Base-by-base conservation (phyloP, 768 basidiomycete species). In the Gelatoporia subvermispora region DNA sequence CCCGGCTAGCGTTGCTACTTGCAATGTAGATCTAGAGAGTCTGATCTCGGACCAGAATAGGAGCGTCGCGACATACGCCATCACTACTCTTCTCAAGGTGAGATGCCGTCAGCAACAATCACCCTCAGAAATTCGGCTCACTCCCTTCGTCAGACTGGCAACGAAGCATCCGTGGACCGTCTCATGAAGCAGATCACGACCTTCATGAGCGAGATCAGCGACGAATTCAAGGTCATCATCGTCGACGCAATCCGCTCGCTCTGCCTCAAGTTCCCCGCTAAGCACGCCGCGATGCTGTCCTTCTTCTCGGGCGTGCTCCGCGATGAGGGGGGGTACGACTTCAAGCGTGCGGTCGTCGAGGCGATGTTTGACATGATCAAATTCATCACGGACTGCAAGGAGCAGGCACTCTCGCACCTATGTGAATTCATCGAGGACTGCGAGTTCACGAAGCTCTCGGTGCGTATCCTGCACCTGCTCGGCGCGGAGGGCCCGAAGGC, bases 351-450 rank as follows among this genome's bases (percentile, higher is more conserved):
- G 7, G 92, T 98, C 41, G 96, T 99, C 28, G 96, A 98, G 69
- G 95, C 96, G 17, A 98, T 99, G 64, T 98, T 99, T 65, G 96
- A 99, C 68, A 99, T 99, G 96, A 91, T 99, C 77, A 97, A 95
- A 64, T 98, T 82, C 70, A 97, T 99, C 60, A 72, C 74, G 39
- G 95, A 97, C 44, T 90, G 87, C 72, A 95, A 96, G 72, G 96
- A 99, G 65, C 89, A 96, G 61, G 96, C 96, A 1, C 79, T 99
- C 39, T 95, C 95, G 17, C 93, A 99, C 62, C 79, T 99, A 18
- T 99, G 96, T 74, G 96, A 99, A 66, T 99, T 99, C 65, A 99
- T 99, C 65, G 96, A 99, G 69, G 96, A 99, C 65, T 99, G 96
- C 78, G 96, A 99, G 66, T 99, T 98, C 64, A 97, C 95, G 25